phyloP scores from a whole-genome alignment of 2,329 filamentous ascomycete genomes.

The Spiromastix sp. region DNA sequence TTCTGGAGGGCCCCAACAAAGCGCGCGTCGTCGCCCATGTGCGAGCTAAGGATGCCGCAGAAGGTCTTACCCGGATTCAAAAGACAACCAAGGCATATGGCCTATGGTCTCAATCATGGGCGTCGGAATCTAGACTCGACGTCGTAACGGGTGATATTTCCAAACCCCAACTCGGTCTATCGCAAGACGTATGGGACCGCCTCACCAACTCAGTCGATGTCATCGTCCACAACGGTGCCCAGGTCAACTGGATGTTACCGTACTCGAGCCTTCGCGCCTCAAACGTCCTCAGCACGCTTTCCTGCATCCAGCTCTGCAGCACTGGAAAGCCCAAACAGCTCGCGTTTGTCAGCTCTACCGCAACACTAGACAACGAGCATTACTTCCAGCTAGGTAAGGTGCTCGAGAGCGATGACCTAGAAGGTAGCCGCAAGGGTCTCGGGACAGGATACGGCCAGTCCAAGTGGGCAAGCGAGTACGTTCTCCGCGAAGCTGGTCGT shows the following conservation, averaged over 20 bases:
- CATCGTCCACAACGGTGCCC: constrained; percentile 73
- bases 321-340: constrained; percentile 68
- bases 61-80: constrained; percentile 54
- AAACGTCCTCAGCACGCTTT: constrained; percentile 76
- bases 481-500: constrained; percentile 67
- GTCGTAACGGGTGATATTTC: constrained; percentile 65
- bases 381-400: constrained; percentile 68
- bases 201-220: constrained; percentile 59
- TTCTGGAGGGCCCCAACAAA: constrained; percentile 51
- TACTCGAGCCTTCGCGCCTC: constrained; percentile 61
- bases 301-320: constrained; percentile 65
- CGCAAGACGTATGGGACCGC: constrained; percentile 52
- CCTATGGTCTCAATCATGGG: constrained; percentile 55
- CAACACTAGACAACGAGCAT: constrained; percentile 69
- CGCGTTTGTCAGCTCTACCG: constrained; percentile 73
- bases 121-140: constrained; percentile 55
- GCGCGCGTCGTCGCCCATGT: constrained; percentile 65
- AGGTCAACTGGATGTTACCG: constrained; percentile 67
- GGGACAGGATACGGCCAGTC: constrained; percentile 83
- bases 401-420: constrained; percentile 65
- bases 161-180: constrained; percentile 63
- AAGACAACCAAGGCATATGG: constrained; percentile 65
- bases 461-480: constrained; percentile 70
- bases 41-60: constrained; percentile 52
- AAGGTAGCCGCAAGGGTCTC: constrained; percentile 64